Evolutionary conservation across 306 rosid species (phyloP).

Genomic region (Ceratonia siliqua): DNA sequence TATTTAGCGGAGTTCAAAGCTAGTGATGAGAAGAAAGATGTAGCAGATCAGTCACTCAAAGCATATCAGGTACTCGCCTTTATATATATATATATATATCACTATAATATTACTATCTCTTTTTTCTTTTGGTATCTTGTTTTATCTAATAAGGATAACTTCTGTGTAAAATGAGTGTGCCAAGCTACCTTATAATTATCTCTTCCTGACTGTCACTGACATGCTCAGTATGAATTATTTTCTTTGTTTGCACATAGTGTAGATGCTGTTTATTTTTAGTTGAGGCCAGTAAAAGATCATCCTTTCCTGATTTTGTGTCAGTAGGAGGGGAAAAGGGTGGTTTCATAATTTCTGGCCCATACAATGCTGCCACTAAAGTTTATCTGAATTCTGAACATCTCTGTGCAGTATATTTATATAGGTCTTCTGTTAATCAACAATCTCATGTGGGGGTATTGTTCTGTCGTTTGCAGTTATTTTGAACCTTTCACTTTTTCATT

Average conservation of each 20-base stretch:
- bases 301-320: not conserved
- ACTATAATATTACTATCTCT: not conserved
- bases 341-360: not conserved
- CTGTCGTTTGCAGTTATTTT: not conserved
- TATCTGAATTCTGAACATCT: constrained; percentile 7
- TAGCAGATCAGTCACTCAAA: constrained; percentile 46
- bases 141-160: not conserved
- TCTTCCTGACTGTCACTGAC: not conserved
- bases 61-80: constrained; percentile 46
- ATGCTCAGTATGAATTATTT: constrained; percentile 4
- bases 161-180: constrained; percentile 7
- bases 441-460: not conserved
- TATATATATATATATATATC: no score
- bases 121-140: not conserved
- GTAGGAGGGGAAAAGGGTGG: not conserved
- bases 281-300: not conserved
- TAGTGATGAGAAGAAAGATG: constrained; percentile 41
- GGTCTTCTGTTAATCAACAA: not conserved
- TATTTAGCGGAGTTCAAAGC: constrained; percentile 47
- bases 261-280: not conserved
- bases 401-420: not conserved
- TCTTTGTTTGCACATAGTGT: not conserved
- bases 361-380: not conserved
- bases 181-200: not conserved
- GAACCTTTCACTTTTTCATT: not conserved